These are phyloP conservation scores for Arabis alpina DNA, from an alignment of 345 rosid genomes.

Conservation along the genomic window DNA sequence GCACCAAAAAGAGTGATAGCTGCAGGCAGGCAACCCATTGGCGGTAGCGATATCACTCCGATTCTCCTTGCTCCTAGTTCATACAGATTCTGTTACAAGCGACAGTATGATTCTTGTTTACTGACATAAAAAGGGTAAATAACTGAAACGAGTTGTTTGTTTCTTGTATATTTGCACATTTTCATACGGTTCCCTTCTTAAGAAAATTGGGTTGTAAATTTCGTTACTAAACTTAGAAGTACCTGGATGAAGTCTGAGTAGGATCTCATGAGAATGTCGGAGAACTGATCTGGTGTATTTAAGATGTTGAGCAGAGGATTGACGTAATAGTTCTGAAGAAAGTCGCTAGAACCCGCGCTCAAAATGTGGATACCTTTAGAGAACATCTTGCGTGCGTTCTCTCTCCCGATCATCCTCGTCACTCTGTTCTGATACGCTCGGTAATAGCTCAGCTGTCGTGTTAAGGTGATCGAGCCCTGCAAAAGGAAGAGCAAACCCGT, in stretches of 20 bases:
- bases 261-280: conserved; percentile 65
- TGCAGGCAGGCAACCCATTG: conserved; percentile 88
- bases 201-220: conserved; percentile 9
- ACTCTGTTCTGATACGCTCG: conserved; percentile 68
- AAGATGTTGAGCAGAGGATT: conserved; percentile 59
- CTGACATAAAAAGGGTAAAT: conserved; percentile 36
- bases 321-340: conserved; percentile 86
- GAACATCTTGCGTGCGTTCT: conserved; percentile 56
- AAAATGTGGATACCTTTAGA: conserved; percentile 74
- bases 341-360: conserved; percentile 90
- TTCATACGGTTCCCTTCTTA: conserved; percentile 11
- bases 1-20: conserved; percentile 77
- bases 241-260: conserved; percentile 86
- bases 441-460: conserved; percentile 79
- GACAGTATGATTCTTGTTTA: conserved; percentile 35
- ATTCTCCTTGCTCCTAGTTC: conserved; percentile 77
- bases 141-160: conserved; percentile 19
- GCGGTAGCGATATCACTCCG: conserved; percentile 84
- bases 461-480: conserved; percentile 69
- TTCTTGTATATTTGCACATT: conserved; percentile 30
- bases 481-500: conserved; percentile 36
- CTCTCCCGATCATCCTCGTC: conserved; percentile 54
- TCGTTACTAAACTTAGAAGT: conserved; percentile 22
- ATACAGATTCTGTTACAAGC: conserved; percentile 68
- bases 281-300: conserved; percentile 63